Base-by-base conservation (phyloP, 345 rosid genomes). In the Pistacia vera region DNA sequence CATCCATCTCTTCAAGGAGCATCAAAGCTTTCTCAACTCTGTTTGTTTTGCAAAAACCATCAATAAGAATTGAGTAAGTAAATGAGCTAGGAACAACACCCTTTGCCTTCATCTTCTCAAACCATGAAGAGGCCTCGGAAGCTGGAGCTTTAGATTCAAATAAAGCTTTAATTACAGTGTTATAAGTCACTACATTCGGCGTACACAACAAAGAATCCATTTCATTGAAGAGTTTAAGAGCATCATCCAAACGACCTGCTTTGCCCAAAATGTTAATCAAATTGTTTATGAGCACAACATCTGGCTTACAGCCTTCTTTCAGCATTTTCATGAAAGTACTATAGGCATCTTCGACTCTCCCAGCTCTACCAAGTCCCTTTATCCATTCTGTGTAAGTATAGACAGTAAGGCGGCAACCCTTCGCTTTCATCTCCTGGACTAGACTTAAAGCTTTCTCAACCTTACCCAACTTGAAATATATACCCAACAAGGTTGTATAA, bases 1-100 rank as follows among this genome's bases (percentile, higher is more conserved):
- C 99, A 64, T 96, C 99, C 98, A 96, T 96, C 86, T 96, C 98
- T 84, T 96, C 97, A 30, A 96, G 93, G 62, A 96, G 95, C 81
- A 91, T 77, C 75, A 93, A 58, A 84, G 98, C 99, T 79, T 93
- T 93, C 88, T 91, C 99, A 55, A 93, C 81, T 82, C 92, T 86
- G 52, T 90, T 92, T 16, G 89, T 77, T 77, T 93, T 92, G 80
- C 98, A 93, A 68, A 89, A 93, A 46, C 99, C 99, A 83, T 96
- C 96, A 57, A 93, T 93, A 44, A 96, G 93, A 75, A 96, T 93
- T 20, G 98, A 90, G 79, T 96, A 93, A 66, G 98, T 92, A 85
- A 88, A 96, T 25, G 97, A 90, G 77, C 97, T 93, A 35, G 98
- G 98, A 38, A 78, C 78, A 81, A 95, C 76, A 75, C 89, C 90